A percentile compares a stretch with the other conserved stretches of the same genome.
Evolutionary conservation across 2,329 filamentous ascomycete species (phyloP).

Genomic region (Neonectria punicea): DNA sequence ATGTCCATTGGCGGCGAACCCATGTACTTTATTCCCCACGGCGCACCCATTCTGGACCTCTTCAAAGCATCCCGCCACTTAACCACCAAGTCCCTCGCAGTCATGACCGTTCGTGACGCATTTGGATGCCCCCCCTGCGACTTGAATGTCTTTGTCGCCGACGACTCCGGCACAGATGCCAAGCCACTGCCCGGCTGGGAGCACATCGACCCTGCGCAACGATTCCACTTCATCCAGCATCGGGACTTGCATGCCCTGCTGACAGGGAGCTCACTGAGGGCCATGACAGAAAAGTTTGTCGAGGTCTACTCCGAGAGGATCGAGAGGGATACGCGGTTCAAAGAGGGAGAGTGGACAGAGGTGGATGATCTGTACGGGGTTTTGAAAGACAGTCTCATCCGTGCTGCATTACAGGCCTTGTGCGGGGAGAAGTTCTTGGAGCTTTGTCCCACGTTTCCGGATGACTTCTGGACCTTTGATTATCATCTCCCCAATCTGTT

Average conservation of each 20-base stretch:
- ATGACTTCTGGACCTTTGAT: slow-evolving; percentile 38
- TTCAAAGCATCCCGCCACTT: slow-evolving; percentile 30
- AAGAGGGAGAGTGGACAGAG: slow-evolving; percentile 17
- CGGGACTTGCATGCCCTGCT: slow-evolving; percentile 22
- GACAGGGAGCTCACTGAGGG: slow-evolving; percentile 15
- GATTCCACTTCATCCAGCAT: slow-evolving; percentile 31
- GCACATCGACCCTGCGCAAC: slow-evolving; percentile 13
- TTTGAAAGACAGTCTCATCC: slow-evolving; percentile 25
- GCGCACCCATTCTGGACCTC: slow-evolving; percentile 22
- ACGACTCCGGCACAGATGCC: slow-evolving; percentile 22
- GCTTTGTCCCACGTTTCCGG: slow-evolving; percentile 20
- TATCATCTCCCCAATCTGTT: slow-evolving; percentile 30
- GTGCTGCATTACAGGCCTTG: slow-evolving; percentile 16
- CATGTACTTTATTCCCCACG: slow-evolving; percentile 36
- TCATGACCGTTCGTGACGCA: slow-evolving; percentile 31
- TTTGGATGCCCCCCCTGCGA: slow-evolving; percentile 28
- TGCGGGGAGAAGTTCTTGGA: slow-evolving; percentile 32
- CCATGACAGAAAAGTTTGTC: slow-evolving; percentile 21
- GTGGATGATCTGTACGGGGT: slow-evolving; percentile 29
- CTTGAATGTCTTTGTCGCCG: slow-evolving; percentile 15
- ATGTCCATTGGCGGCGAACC: slow-evolving; percentile 29
- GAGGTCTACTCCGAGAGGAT: slow-evolving; percentile 20
- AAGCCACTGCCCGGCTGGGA: slow-evolving; percentile 29
- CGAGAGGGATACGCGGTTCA: slow-evolving; percentile 14
- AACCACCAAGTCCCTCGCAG: slow-evolving; percentile 27